phyloP scores from a whole-genome alignment of 2,329 filamentous ascomycete genomes.

The Ophiosphaerella herpotricha region DNA sequence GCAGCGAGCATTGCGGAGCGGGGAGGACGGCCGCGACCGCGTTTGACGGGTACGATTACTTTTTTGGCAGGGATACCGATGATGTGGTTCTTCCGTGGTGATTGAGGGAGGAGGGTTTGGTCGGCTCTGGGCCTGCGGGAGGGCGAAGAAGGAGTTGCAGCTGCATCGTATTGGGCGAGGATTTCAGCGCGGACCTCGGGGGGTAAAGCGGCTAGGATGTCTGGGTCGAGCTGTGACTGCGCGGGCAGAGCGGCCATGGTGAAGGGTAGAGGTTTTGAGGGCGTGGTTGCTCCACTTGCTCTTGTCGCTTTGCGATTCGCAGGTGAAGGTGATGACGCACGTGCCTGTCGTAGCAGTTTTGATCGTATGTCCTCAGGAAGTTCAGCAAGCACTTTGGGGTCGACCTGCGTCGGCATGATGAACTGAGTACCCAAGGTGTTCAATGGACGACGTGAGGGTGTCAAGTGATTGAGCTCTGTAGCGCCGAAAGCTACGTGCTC shows the following conservation, averaged over 20 bases:
- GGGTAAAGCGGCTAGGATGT: slow-evolving; percentile 81
- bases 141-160: slow-evolving; percentile 29
- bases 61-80: slow-evolving; percentile 57
- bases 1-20: slow-evolving; percentile 47
- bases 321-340: slow-evolving; percentile 35
- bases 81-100: slow-evolving; percentile 58
- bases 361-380: slow-evolving; percentile 82
- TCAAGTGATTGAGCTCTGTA: slow-evolving; percentile 49
- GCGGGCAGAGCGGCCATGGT: slow-evolving; percentile 54
- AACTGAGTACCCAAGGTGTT: slow-evolving; percentile 91
- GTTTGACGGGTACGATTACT: slow-evolving; percentile 64
- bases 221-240: slow-evolving; percentile 81
- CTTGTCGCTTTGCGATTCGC: slow-evolving; percentile 6
- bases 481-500: slow-evolving; percentile 47
- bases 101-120: slow-evolving; percentile 45
- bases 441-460: slow-evolving; percentile 65
- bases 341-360: slow-evolving; percentile 61
- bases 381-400: slow-evolving; percentile 80
- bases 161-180: slow-evolving; percentile 67
- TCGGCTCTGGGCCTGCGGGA: slow-evolving; percentile 41
- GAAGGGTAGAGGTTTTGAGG: slow-evolving; percentile 26
- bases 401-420: slow-evolving; percentile 80
- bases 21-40: slow-evolving; percentile 61
- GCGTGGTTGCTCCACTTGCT: slow-evolving; percentile 10
- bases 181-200: slow-evolving; percentile 85